phyloP scores from a whole-genome alignment of 306 rosid genomes.

The Castanea sativa region DNA sequence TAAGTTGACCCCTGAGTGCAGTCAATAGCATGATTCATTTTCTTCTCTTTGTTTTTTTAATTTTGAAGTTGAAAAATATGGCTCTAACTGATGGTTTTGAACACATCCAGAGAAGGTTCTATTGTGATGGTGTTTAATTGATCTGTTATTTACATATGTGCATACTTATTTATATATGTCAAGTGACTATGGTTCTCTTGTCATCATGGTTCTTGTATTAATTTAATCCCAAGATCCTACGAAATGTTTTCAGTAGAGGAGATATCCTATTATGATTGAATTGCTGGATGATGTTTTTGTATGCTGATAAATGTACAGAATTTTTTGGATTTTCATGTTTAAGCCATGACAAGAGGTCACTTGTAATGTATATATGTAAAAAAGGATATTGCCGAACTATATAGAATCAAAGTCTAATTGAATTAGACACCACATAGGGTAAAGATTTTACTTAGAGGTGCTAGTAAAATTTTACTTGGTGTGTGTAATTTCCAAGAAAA shows the following conservation, averaged over 20 bases:
- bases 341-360: too few species aligned
- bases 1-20: not conserved
- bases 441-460: too few species aligned
- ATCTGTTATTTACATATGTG: not conserved
- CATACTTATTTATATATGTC: not conserved
- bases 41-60: not conserved
- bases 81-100: not conserved
- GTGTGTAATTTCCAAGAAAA: too few species aligned
- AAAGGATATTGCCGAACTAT: too few species aligned
- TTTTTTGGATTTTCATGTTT: too few species aligned
- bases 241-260: not conserved
- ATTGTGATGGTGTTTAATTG: not conserved
- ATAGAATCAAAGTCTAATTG: too few species aligned
- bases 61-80: not conserved
- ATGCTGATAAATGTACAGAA: not conserved
- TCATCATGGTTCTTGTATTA: not conserved
- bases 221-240: not conserved
- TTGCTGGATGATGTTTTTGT: not conserved
- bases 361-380: too few species aligned
- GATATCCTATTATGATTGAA: not conserved
- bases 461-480: too few species aligned
- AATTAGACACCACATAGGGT: too few species aligned
- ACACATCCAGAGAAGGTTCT: not conserved
- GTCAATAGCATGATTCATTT: not conserved
- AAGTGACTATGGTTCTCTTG: not conserved